phyloP scores from a whole-genome alignment of 441 rosid species.

The Bruguiera hainesii region DNA sequence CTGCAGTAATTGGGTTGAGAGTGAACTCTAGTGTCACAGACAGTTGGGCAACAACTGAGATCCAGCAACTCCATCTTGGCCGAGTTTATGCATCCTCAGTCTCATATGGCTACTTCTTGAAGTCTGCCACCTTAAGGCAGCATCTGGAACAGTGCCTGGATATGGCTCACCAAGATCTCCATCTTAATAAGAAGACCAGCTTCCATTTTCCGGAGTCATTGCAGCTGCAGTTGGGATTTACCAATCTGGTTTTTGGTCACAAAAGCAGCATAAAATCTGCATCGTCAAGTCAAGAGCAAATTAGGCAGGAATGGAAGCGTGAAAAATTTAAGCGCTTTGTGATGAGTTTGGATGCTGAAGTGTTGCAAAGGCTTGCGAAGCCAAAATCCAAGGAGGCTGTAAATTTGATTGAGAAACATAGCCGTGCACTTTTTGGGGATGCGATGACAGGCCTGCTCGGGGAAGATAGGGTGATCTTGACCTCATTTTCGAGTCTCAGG shows the following conservation, averaged over 20 bases:
- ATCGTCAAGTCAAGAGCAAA: slow-evolving; percentile 27
- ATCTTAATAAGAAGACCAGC: slow-evolving; percentile 28
- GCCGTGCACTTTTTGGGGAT: slow-evolving; percentile 63
- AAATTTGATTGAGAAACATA: slow-evolving; percentile 71
- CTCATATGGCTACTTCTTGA: slow-evolving; percentile 79
- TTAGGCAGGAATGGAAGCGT: slow-evolving; percentile 22
- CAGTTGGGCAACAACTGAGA: slow-evolving; percentile 74
- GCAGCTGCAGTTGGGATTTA: slow-evolving; percentile 25
- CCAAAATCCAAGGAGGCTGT: slow-evolving; percentile 63
- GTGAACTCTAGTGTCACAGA: slow-evolving; percentile 69
- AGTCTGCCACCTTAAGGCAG: slow-evolving; percentile 71
- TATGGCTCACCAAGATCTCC: slow-evolving; percentile 15
- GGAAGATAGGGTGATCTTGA: slow-evolving; percentile 48
- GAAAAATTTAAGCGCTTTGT: slow-evolving; percentile 62
- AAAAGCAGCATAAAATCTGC: slow-evolving; percentile 14
- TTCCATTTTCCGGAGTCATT: slow-evolving; percentile 35
- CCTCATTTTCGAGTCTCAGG: slow-evolving; percentile 80
- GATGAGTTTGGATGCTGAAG: slow-evolving; percentile 59
- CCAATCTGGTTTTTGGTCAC: slow-evolving; percentile 42
- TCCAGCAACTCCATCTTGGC: slow-evolving; percentile 44
- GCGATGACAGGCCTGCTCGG: slow-evolving; percentile 30
- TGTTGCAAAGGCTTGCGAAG: slow-evolving; percentile 66
- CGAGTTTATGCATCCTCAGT: slow-evolving; percentile 62
- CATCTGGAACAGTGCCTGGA: slow-evolving; percentile 51
- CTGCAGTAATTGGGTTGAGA: slow-evolving; percentile 71